Conservation (phyloP, 805 yeast species). For the Monosporozyma unispora region DNA sequence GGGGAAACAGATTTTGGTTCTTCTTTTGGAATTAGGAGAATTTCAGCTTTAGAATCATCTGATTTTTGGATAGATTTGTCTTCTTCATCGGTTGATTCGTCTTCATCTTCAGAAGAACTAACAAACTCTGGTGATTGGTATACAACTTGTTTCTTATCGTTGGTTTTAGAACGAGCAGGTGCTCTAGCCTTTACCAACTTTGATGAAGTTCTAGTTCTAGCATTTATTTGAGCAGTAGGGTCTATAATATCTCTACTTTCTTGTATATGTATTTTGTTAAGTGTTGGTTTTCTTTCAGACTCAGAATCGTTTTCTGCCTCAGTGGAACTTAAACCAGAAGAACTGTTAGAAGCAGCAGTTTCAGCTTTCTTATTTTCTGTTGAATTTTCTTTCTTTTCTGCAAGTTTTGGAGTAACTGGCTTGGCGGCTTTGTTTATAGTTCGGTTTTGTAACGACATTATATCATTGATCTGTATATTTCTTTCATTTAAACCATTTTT, state of each 20-base stretch:
- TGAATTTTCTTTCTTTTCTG: not conserved
- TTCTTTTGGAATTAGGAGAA: not conserved
- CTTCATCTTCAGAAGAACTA: slow-evolving; percentile 3
- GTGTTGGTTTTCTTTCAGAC: not conserved
- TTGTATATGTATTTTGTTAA: not conserved
- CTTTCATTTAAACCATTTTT: not conserved
- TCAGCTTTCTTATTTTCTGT: not conserved
- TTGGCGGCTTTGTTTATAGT: not conserved
- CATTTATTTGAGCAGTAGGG: not conserved
- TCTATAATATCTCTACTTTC: too few species aligned
- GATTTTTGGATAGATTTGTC: not conserved
- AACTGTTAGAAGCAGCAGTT: too few species aligned
- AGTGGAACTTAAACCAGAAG: not conserved
- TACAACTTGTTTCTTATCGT: not conserved
- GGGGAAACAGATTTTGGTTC: not conserved
- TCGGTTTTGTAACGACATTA: not conserved
- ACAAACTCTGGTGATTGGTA: slow-evolving; percentile 5
- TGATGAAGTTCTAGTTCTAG: not conserved
- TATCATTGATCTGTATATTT: not conserved
- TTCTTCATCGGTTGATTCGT: slow-evolving; percentile 1
- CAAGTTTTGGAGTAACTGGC: not conserved
- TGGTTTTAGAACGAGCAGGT: too few species aligned
- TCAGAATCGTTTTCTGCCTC: not conserved
- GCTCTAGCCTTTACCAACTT: not conserved
- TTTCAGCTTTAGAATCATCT: not conserved